Base-by-base conservation (phyloP, 139 green algal genomes). In the Nannochloris sp. region DNA sequence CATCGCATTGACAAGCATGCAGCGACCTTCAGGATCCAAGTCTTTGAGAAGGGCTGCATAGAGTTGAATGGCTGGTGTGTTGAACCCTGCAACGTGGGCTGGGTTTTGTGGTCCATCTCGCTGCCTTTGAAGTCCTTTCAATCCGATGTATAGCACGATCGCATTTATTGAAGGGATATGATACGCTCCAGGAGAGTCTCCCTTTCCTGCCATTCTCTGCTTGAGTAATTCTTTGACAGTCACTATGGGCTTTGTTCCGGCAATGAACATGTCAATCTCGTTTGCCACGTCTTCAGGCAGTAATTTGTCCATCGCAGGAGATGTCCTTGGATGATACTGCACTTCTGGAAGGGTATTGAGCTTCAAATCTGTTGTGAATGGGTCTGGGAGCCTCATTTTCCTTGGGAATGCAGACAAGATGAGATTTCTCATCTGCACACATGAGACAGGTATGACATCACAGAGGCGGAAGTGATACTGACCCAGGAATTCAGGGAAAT, bases 401-500 rank as follows among this genome's bases (percentile, higher is more conserved):
- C 90, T 82, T 1, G 94, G 94, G 82, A 97, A 99, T 49, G 94
- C 94, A 6, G 76, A 89, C 49, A 99, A 83, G 33, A 98, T 83
- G 59, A 99, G 78, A 82, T 99, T 99, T 59, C 94, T 84, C 88
- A 98, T 91, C 79, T 78, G 71, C 46, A 99, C 89, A 72, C 91
- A 97, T 8, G 73, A 84, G 8, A 85, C 70, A 29, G 94, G 94
- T 67, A 98, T 95, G 66, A 77, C 78, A 73, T 96, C 86, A 76
- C 88, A 96, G 29, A 99, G 86, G 65, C 79, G 74, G 65, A 95
- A 89, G 81, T 98, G 89, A 70, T 96, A 85, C 73, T 97, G 86
- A 78, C 92, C 97, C 62, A 98, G 85, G 79, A 99, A 97, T 83
- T 98, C 93, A 6, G 94, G 94, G 76, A 98, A 97, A 79, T 99